Percentiles rank a stretch among this genome's conserved stretches.
Conservation (phyloP, 192 early-diverging fungal genomes). For the Jimgerdemannia flammicorona region DNA sequence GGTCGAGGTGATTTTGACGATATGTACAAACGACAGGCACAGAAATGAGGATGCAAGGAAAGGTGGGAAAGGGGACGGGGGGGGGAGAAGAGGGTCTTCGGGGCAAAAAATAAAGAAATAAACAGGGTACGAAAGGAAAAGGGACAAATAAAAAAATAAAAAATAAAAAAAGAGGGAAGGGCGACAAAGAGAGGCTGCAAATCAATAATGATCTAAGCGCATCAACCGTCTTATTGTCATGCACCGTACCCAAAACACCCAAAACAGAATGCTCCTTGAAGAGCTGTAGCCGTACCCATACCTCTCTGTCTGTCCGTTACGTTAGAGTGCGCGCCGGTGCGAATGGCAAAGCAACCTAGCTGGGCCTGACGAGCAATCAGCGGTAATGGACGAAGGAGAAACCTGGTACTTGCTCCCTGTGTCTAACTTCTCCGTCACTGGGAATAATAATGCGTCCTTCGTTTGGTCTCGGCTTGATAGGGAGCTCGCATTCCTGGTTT, state of each 20-base stretch:
- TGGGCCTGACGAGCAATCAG: too few relatives aligned
- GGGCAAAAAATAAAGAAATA: slow-evolving; percentile 6
- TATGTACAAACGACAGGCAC: neutral
- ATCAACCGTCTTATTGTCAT: neutral
- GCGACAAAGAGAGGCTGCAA: slow-evolving; percentile 6
- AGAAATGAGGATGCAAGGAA: slow-evolving; percentile 3
- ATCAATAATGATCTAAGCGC: neutral
- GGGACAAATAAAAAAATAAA: neutral
- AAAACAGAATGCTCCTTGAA: too few relatives aligned
- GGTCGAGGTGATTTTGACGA: neutral
- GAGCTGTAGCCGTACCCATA: neutral
- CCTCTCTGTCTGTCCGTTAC: neutral
- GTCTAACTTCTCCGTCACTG: neutral
- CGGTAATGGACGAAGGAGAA: too few relatives aligned
- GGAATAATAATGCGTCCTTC: neutral
- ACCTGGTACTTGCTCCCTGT: too few relatives aligned
- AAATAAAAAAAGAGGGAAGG: neutral
- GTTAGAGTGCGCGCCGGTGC: neutral
- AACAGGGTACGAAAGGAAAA: slow-evolving; percentile 2
- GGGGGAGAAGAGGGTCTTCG: neutral
- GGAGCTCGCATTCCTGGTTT: neutral
- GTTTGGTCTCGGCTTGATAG: neutral
- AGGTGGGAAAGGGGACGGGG: neutral
- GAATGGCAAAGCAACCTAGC: too few relatives aligned
- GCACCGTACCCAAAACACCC: neutral